A percentile compares a stretch with the other conserved stretches of the same genome.
Evolutionary conservation across 2,329 filamentous ascomycete genomes (phyloP).

Genomic region (Alternaria atra): DNA sequence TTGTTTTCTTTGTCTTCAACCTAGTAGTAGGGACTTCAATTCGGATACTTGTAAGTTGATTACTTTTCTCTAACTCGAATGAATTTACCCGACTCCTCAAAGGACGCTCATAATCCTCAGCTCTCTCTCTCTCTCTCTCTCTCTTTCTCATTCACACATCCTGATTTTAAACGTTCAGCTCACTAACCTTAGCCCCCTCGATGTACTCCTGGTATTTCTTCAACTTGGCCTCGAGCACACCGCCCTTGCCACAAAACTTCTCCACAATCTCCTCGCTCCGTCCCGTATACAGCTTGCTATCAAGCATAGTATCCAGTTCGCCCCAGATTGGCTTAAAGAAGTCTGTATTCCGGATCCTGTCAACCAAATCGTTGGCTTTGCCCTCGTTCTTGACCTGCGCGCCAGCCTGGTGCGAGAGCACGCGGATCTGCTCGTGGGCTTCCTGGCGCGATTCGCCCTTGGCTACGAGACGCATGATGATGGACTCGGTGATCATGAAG

Average conservation of each 20-base stretch:
- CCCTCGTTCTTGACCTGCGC: slow-evolving; percentile 76
- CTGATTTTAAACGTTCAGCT: slow-evolving; percentile 40
- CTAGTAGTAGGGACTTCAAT: background rate
- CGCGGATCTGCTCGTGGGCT: slow-evolving; percentile 84
- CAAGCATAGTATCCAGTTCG: slow-evolving; percentile 74
- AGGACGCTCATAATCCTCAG: background rate
- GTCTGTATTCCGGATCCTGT: slow-evolving; percentile 73
- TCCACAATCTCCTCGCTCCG: slow-evolving; percentile 53
- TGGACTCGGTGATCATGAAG: slow-evolving; percentile 77
- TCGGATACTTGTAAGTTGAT: background rate
- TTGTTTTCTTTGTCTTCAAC: background rate
- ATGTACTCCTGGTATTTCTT: slow-evolving; percentile 61
- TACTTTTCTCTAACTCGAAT: background rate
- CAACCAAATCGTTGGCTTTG: slow-evolving; percentile 81
- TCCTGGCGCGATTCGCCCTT: slow-evolving; percentile 79
- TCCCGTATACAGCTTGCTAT: slow-evolving; percentile 69
- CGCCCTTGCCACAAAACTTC: slow-evolving; percentile 31
- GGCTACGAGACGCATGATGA: slow-evolving; percentile 72
- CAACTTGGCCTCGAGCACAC: slow-evolving; percentile 51
- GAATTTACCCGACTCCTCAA: background rate
- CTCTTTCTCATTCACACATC: too few species aligned
- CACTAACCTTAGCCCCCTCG: slow-evolving; percentile 41
- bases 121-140: background rate
- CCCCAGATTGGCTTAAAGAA: slow-evolving; percentile 78
- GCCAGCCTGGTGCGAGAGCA: slow-evolving; percentile 79